Base-by-base conservation (phyloP, 2,329 filamentous ascomycete species). In the Aureobasidium sp. region DNA sequence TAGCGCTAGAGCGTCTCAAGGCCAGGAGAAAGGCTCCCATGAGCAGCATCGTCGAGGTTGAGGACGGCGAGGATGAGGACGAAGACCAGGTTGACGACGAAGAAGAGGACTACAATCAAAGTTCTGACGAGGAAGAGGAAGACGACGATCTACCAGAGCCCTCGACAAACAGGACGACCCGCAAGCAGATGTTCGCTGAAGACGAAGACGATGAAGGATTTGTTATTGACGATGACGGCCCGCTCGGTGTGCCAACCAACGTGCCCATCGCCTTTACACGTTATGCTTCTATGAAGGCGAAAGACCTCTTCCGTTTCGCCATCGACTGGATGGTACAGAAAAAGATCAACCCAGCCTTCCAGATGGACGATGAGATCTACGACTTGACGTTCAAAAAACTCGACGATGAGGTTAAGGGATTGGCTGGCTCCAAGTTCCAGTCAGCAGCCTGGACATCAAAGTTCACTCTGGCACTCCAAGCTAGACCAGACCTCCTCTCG, bases 241-340 rank as follows among this genome's bases (percentile, higher is more conserved):
- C 72, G 0, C 75, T 81, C 6, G 81, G 79, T 8, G 57, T 45
- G 4, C 45, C 57, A 6, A 41, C 34, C 5, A 84, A 82, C 2
- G 75, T 79, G 10, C 89, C 89, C 0, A 77, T 92, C 1, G 77
- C 88, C 67, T 91, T 90, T 71, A 89, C 85, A 0, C 75, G 80
- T 3, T 81, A 87, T 61, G 81, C 84, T 0, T 84, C 85, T 64
- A 85, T 86, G 66, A 87, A 87, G 55, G 76, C 86, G 0, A 86
- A 85, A 65, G 85, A 90, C 42, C 83, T 91, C 54, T 93, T 93
- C 75, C 83, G 82, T 51, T 85, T 86, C 67, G 87, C 84, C 0
- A 79, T 93, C 2, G 88, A 91, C 70, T 93, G 89, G 89, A 87
- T 92, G 74, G 85, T 93, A 2, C 88, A 91, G 68, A 89, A 88